Percentiles rank a stretch among this genome's conserved stretches.
Evolutionary conservation across 345 rosid species (phyloP).

Genomic region (Eucalyptus curtisii): DNA sequence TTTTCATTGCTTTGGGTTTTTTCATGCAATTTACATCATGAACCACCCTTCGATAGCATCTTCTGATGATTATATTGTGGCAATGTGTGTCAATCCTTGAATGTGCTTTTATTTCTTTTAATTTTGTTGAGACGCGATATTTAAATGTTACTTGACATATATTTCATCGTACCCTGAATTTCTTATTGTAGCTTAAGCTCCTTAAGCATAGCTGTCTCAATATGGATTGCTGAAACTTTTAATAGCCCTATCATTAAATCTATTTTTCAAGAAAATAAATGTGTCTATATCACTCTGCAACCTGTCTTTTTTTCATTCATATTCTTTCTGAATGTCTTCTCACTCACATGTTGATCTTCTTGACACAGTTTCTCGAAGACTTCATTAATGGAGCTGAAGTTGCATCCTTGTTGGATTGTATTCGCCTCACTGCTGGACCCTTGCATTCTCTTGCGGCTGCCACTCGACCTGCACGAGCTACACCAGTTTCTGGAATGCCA

Average conservation of each 20-base stretch:
- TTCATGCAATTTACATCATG: background rate
- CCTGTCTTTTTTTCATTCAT: background rate
- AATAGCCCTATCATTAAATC: background rate
- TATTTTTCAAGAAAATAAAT: background rate
- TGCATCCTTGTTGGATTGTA: constrained; percentile 93
- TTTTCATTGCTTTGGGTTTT: background rate
- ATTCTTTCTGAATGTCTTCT: background rate
- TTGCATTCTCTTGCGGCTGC: constrained; percentile 95
- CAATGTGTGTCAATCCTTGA: background rate
- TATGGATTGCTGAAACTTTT: background rate
- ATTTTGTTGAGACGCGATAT: background rate
- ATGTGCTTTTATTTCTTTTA: background rate
- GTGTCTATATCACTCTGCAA: background rate
- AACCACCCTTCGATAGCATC: background rate
- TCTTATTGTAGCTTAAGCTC: background rate
- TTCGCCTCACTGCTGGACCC: constrained; percentile 95
- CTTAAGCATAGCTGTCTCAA: background rate
- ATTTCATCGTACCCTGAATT: background rate
- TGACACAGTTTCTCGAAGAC: constrained; percentile 30
- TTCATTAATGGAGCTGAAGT: constrained; percentile 96
- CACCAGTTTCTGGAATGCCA: constrained; percentile 54
- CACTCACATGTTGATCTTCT: background rate
- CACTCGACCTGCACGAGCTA: constrained; percentile 95
- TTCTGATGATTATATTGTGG: background rate
- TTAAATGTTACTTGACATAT: background rate